Percentiles rank a stretch among this genome's conserved stretches.
phyloP scores from a whole-genome alignment of 2,329 filamentous ascomycete species.

The Westerdykella aurantiaca region DNA sequence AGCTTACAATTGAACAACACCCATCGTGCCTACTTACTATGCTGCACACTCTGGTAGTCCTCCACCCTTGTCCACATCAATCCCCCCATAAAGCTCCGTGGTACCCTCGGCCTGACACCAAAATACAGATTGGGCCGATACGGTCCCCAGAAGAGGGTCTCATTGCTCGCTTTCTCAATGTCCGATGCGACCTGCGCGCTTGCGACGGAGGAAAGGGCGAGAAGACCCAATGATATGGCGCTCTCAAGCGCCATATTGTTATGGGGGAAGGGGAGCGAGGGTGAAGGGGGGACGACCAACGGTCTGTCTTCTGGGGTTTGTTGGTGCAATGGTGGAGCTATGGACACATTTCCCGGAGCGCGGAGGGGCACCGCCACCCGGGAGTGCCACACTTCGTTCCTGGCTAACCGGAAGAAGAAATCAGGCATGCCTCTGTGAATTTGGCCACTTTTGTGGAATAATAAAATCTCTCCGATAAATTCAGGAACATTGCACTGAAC shows the following conservation, averaged over 20 bases:
- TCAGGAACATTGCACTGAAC: no score
- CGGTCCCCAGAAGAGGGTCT: conserved; percentile 90
- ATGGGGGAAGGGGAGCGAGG: conserved; percentile 9
- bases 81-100: conserved; percentile 73
- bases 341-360: conserved; percentile 16
- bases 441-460: no score
- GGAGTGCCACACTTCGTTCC: conserved; percentile 8
- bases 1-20: not conserved
- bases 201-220: conserved; percentile 19
- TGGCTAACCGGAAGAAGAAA: no score
- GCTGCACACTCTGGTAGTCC: conserved; percentile 66
- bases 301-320: conserved; percentile 8
- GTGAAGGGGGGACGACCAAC: conserved; percentile 4
- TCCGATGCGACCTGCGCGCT: conserved; percentile 29
- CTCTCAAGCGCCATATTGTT: conserved; percentile 23
- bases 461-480: no score
- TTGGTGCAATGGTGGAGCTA: conserved; percentile 13
- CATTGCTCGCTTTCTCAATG: conserved; percentile 55
- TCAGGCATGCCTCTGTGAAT: no score
- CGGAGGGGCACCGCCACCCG: conserved; percentile 8
- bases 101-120: conserved; percentile 74
- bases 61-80: conserved; percentile 88
- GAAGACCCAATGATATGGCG: conserved; percentile 16
- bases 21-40: conserved; percentile 52
- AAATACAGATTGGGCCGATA: conserved; percentile 95